Base-by-base conservation (phyloP, 305 asterid species). In the Fraxinus nigra region DNA sequence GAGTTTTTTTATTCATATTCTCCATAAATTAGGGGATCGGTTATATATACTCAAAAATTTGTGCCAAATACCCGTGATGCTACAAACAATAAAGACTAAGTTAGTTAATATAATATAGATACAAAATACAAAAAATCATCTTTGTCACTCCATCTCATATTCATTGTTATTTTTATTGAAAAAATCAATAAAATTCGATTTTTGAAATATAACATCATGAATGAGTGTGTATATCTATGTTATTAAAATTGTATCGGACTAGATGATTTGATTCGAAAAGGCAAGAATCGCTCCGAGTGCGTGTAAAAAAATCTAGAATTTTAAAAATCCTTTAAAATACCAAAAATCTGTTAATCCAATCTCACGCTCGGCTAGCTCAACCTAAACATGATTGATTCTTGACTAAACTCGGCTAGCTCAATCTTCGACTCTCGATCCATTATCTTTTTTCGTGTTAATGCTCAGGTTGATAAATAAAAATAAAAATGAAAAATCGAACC, bases 401-500 rank as follows among this genome's bases (percentile, higher is more conserved):
- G 0, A n/a, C 24, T 9, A 51, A 51, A 43, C 4, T 48, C 18
- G 59, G 59, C 18, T 48, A 14, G 7, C 59, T 56, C 65, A 5
- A 56, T 18, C 14, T 61, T 61, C 14, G 0, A 22, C 16, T 22
- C 5, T 8, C 10, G 14, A 61, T 24, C 11, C 6, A 4, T 22
- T 61, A 22, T 22, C 6, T 7, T 22, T 61, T 20, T 61, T 8
- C 3, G 0, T 0, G 33, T 22, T 8, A 20, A 61, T 22, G 2
- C 14, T 24, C 6, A 22, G 6, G 32, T 22, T 61, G 16, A 61
- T 46, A 37, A 35, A 72, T 61, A 13, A 38, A 8, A 5, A 28
- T 1, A 8, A 2, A 8, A 56, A 6, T 14, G 14, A 48, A 30
- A 67, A 24, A 16, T 11, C 87, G 3, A 70, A 94, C 98, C 99